Evolutionary conservation across 306 rosid species (phyloP).

Genomic region (Glycine latifolia): DNA sequence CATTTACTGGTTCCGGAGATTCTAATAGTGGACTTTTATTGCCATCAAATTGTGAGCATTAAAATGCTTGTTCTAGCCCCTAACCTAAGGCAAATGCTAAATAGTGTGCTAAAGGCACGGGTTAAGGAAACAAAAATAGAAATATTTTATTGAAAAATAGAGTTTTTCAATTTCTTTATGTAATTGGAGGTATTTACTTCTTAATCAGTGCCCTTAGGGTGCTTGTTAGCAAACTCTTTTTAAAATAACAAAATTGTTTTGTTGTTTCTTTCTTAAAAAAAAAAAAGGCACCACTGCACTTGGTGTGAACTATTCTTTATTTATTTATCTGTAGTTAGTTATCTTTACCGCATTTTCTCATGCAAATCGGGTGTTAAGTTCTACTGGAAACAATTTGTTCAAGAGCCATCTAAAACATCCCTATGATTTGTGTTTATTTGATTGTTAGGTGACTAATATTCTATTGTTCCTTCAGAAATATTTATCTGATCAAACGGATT

Average conservation of each 20-base stretch:
- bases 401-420: conserved; percentile 31
- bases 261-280: conserved; percentile 1
- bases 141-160: background rate
- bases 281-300: conserved; percentile 4
- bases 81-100: background rate
- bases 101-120: background rate
- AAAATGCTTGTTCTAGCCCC: conserved; percentile 37
- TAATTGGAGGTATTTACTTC: background rate
- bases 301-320: conserved; percentile 16
- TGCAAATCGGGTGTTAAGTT: conserved; percentile 23
- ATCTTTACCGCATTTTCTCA: conserved; percentile 8
- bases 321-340: background rate
- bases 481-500: conserved; percentile 51
- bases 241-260: background rate
- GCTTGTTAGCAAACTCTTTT: background rate
- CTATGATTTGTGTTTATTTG: conserved; percentile 40
- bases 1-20: conserved; percentile 33
- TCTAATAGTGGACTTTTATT: conserved; percentile 5
- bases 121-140: background rate
- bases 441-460: conserved; percentile 52
- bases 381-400: conserved; percentile 27
- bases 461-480: conserved; percentile 42
- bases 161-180: background rate
- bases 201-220: background rate
- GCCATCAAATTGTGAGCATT: conserved; percentile 6